Base-by-base conservation (phyloP, 202 grass and related monocot genomes). In the Setaria italica region DNA sequence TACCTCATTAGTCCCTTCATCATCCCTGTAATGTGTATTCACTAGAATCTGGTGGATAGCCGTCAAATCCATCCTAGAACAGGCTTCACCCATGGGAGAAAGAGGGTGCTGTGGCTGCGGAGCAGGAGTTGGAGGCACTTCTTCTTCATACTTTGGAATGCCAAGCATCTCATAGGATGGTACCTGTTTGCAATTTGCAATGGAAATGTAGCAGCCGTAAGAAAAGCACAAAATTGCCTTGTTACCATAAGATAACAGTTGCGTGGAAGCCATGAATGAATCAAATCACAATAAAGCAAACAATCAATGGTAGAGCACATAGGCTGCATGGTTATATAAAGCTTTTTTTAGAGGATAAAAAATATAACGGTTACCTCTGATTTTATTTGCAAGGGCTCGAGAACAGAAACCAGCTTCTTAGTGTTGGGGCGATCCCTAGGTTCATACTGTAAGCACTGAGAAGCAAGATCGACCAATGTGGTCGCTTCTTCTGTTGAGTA, bases 1-100 rank as follows among this genome's bases (percentile, higher is more conserved):
- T 88, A 98, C 96, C 96, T 95, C 96, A 65, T 95, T 98, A 51
- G 87, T 95, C 67, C 86, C 93, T 92, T 94, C 96, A 64, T 98
- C 96, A 54, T 95, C 96, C 68, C 93, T 90, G 67, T 98, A 98
- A 76, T 98, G 90, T 13, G 90, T 66, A 69, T 60, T 87, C n/a
- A 98, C 86, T 51, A 98, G 85, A 78, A 98, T 95, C 70, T 98
- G 91, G 79, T 98, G 93, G 78, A 98, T 98, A 35, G 93, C 96
- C 29, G 96, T 99, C 80, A 99, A 56, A 67, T 99, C 96, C 90
- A 95, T 99, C 74, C 96, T 90, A 53, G 80, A 94, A 92, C 96
- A 99, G 30, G 96, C 96, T 85, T 99, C 96, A n/a, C 91, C 96
- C 93, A 99, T 91, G 39, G 96, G 72, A 75, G 96, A 94, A 39